Evolutionary conservation across 768 basidiomycete genomes (phyloP), one percentile per base, ranked within the genome.

Genomic region (Trametes villosa): DNA sequence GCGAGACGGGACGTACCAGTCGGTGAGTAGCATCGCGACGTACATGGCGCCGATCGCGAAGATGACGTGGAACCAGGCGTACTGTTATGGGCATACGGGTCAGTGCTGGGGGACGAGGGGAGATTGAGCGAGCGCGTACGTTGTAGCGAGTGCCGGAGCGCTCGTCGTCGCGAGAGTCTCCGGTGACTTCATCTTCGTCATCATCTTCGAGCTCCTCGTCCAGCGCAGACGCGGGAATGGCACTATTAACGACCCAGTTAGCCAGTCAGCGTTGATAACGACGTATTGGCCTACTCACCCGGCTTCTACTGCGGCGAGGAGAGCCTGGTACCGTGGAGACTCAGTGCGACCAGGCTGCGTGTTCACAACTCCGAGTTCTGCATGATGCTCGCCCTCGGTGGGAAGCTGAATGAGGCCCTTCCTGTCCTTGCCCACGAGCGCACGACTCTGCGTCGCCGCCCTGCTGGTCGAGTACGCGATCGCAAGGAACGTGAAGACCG

Each of bases 51-150:
- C 97, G 67, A 98, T 89, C 45, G 91, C 86, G 71, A 98, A 99
- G 69, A 99, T 98, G 73, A 98, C 77, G 71, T 99, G 97, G 86
- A 99, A 98, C 94, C 95, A 99, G 1, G 94, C 86, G 72, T 99
- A 99, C 95, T 97, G 66, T 6, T 20, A 40, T 45, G 22, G n/a
- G 33, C 9, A 41, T 18, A 30, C 2, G 36, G 3, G 29, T 33
- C 36, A 67, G 22, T 67, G 66, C 18, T 59, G 57, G 12, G 27
- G 59, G 40, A 36, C 30, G 47, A 9, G 4, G 17, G 17, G 22
- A 56, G 46, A 48, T 13, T 50, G 9, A 46, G n/a, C 29, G 22
- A 20, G 1, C 55, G 71, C 86, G 63, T 73, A 95, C 95, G 64
- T 97, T 97, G 77, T 98, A 99, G 61, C 94, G 89, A 9, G 94